These are phyloP conservation scores for Mycena crocata DNA, from an alignment of 768 basidiomycete genomes.

Conservation along the genomic window DNA sequence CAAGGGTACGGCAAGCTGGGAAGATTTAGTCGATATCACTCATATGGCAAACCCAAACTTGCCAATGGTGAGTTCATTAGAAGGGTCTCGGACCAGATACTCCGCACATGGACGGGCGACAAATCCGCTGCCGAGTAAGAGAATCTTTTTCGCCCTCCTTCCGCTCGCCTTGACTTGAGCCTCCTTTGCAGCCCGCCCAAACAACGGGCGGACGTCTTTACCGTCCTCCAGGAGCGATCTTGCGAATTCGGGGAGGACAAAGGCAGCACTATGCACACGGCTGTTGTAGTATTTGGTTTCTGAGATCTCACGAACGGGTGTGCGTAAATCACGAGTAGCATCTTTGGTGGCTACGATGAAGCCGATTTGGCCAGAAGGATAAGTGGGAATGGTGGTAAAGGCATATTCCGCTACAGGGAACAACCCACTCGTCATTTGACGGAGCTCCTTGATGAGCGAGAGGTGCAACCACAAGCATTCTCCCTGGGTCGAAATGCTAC, in stretches of 20 bases:
- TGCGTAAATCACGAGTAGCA: conserved; percentile 72
- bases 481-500: conserved; percentile 94
- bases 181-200: conserved; percentile 72
- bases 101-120: conserved; percentile 98
- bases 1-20: conserved; percentile 89
- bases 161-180: conserved; percentile 43
- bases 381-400: conserved; percentile 96
- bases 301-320: conserved; percentile 77
- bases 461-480: conserved; percentile 97
- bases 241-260: conserved; percentile 94
- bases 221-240: conserved; percentile 79
- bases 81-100: conserved; percentile 85
- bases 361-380: conserved; percentile 98
- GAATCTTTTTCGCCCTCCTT: conserved; percentile 71
- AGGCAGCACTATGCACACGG: conserved; percentile 83
- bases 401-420: conserved; percentile 92
- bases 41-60: conserved; percentile 35
- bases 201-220: conserved; percentile 76
- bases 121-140: conserved; percentile 94
- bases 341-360: conserved; percentile 92
- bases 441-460: conserved; percentile 82
- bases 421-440: conserved; percentile 72
- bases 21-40: not conserved
- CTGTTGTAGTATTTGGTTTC: conserved; percentile 88
- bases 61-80: conserved; percentile 90